phyloP scores from a whole-genome alignment of 2,329 filamentous ascomycete genomes.

The Dactylella cylindrospora region DNA sequence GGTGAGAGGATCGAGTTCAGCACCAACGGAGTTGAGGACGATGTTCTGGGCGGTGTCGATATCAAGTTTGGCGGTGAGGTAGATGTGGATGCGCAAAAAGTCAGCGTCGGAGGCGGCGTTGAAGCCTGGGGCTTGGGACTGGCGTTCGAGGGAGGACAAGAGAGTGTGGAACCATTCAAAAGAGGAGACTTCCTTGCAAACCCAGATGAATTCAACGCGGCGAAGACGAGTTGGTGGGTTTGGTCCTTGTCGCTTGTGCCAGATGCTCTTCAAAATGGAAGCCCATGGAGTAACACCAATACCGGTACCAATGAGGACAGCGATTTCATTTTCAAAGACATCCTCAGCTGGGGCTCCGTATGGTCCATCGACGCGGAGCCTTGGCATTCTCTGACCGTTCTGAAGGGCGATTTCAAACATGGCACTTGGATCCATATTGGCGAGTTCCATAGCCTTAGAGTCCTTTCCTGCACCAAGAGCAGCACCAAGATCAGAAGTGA shows the following conservation, averaged over 20 bases:
- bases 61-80: conserved; percentile 90
- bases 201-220: conserved; percentile 98
- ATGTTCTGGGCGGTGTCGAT: conserved; percentile 94
- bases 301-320: conserved; percentile 80
- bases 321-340: conserved; percentile 90
- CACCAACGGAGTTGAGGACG: conserved; percentile 89
- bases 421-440: conserved; percentile 84
- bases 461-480: conserved; percentile 81
- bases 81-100: conserved; percentile 97
- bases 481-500: conserved; percentile 88
- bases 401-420: conserved; percentile 98
- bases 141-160: conserved; percentile 82
- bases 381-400: conserved; percentile 89
- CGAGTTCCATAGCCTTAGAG: conserved; percentile 85
- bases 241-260: conserved; percentile 86
- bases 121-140: conserved; percentile 71
- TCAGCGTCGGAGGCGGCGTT: conserved; percentile 64
- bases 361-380: conserved; percentile 85
- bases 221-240: conserved; percentile 87
- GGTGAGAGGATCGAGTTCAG: conserved; percentile 83
- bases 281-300: conserved; percentile 88
- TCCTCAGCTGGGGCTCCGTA: conserved; percentile 97
- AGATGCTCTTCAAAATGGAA: conserved; percentile 92
- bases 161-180: conserved; percentile 99
- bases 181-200: conserved; percentile 90